Conservation (phyloP, 2,329 filamentous ascomycete genomes). For the Talaromyces sp. region DNA sequence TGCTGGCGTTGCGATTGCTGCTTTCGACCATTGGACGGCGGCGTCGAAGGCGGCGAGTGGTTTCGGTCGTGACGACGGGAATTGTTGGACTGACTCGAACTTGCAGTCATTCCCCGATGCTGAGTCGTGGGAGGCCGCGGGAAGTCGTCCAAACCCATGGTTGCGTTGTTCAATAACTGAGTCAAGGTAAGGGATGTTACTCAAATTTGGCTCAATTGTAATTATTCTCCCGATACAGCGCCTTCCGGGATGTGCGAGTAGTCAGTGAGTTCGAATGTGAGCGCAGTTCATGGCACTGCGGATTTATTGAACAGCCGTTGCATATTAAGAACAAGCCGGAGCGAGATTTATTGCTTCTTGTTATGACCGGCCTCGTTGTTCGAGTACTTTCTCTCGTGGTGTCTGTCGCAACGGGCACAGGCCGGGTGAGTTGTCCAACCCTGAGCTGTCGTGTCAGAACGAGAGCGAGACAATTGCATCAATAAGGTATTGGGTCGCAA, state of each 20-base stretch:
- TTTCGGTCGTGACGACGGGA: conserved; percentile 24
- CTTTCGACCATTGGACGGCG: conserved; percentile 34
- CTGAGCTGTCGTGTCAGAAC: not conserved
- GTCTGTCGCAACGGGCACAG: not conserved
- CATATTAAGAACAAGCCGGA: not conserved
- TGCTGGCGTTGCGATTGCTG: conserved; percentile 25
- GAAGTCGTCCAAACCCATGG: conserved; percentile 15
- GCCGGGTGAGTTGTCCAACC: not conserved
- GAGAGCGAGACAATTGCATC: not conserved
- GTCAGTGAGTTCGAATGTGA: not conserved
- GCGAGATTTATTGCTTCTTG: not conserved
- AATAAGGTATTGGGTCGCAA: not conserved
- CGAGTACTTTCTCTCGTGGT: not conserved
- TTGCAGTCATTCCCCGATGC: conserved; percentile 2
- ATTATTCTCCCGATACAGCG: not conserved
- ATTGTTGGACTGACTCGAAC: conserved; percentile 9
- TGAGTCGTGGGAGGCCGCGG: conserved; percentile 15
- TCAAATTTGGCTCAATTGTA: not conserved
- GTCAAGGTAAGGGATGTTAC: not conserved
- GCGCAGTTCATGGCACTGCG: conserved; percentile 7
- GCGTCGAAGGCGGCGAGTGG: conserved; percentile 40
- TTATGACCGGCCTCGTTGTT: not conserved
- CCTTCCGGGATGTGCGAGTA: not conserved
- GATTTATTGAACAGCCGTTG: not conserved
- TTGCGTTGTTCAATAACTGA: not conserved